Evolutionary conservation across 805 yeast genomes (phyloP).

Genomic region (Sungouiozyma ichnusensis): DNA sequence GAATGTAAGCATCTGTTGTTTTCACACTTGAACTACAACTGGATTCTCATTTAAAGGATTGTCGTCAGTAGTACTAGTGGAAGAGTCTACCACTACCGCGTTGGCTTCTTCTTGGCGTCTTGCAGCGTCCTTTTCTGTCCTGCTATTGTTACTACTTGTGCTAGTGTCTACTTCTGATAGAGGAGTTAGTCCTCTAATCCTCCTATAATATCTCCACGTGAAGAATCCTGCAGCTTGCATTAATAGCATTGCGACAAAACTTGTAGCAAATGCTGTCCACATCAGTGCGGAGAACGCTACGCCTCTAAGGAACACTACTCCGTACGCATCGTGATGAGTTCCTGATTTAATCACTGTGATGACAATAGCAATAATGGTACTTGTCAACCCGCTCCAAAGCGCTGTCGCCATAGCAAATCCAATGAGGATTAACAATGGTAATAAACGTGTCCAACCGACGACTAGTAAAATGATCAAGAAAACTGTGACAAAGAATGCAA

Average conservation of each 20-base stretch:
- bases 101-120: background rate
- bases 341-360: slow-evolving; percentile 25
- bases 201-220: background rate
- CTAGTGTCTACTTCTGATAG: background rate
- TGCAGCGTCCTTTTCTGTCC: background rate
- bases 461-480: slow-evolving; percentile 9
- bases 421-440: background rate
- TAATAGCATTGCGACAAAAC: slow-evolving; percentile 4
- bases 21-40: too few relatives aligned
- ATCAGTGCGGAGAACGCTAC: slow-evolving; percentile 20
- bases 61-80: background rate
- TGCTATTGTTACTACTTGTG: background rate
- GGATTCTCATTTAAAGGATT: background rate
- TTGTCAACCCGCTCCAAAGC: slow-evolving; percentile 22
- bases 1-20: too few relatives aligned
- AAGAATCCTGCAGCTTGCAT: background rate
- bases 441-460: slow-evolving; percentile 4
- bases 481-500: slow-evolving; percentile 14
- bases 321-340: slow-evolving; percentile 23
- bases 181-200: background rate
- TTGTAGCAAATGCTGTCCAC: slow-evolving; percentile 25
- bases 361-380: slow-evolving; percentile 20
- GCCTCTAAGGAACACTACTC: slow-evolving; percentile 20
- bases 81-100: background rate
- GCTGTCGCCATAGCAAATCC: slow-evolving; percentile 3